A percentile compares a stretch with the other conserved stretches of the same genome.
Evolutionary conservation across 2,329 filamentous ascomycete species (phyloP).

Genomic region (Juglanconis juglandina): DNA sequence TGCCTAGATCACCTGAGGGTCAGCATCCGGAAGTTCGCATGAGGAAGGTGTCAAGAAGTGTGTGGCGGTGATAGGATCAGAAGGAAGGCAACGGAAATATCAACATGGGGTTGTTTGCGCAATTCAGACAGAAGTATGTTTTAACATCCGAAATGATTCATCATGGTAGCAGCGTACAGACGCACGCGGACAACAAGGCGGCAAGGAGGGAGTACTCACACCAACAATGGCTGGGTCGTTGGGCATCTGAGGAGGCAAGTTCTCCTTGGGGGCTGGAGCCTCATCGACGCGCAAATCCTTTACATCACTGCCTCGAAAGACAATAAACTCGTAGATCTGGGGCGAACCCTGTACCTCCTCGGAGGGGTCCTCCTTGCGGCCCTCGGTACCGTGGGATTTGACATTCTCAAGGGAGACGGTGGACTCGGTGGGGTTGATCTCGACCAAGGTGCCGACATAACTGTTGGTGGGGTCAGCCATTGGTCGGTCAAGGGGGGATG

Average conservation of each 20-base stretch:
- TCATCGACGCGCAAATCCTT: constrained; percentile 96
- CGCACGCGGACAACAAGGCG: constrained; percentile 12
- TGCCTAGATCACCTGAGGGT: constrained; percentile 33
- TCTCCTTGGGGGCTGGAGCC: constrained; percentile 69
- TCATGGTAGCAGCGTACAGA: constrained; percentile 54
- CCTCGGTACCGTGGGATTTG: constrained; percentile 89
- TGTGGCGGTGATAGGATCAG: constrained; percentile 58
- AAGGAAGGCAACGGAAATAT: constrained; percentile 99
- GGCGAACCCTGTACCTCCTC: constrained; percentile 83
- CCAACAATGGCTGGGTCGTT: constrained; percentile 96
- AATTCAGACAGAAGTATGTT: constrained; percentile 72
- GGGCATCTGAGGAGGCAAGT: constrained; percentile 73
- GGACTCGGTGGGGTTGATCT: constrained; percentile 96
- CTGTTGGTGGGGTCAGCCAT: constrained; percentile 47
- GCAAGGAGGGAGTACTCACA: constrained; percentile 62
- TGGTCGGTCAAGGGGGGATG: too few relatives aligned
- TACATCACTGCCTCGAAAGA: constrained; percentile 96
- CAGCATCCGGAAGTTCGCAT: constrained; percentile 24
- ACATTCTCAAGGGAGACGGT: constrained; percentile 98
- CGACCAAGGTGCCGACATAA: constrained; percentile 92
- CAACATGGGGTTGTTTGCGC: constrained; percentile 90
- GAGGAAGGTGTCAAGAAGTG: constrained; percentile 16
- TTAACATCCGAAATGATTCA: constrained; percentile 99
- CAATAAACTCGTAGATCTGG: constrained; percentile 95
- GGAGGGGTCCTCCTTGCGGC: constrained; percentile 71